Evolutionary conservation across 140 eudicot genomes (phyloP).

Genomic region (Senecio squalidus): DNA sequence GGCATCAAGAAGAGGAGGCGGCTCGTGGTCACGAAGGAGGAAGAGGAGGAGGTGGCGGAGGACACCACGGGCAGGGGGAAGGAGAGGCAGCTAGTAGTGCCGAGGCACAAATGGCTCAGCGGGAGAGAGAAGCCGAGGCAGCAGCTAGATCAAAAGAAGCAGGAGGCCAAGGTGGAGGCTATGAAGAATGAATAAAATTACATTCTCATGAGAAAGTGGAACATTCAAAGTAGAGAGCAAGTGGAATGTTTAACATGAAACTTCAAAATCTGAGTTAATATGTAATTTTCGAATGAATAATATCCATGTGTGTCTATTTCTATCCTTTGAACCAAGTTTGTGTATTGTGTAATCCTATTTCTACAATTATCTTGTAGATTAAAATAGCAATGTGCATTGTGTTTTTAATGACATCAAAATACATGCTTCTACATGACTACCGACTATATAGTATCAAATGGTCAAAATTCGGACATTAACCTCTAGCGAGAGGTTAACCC

Average conservation of each 20-base stretch:
- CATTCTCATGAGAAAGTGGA: not conserved
- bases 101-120: not conserved
- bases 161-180: slow-evolving; percentile 6
- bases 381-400: no score
- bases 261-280: not conserved
- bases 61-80: not conserved
- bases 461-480: no score
- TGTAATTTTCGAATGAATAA: not conserved
- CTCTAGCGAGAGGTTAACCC: no score
- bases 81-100: slow-evolving; percentile 9
- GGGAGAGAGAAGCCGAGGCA: slow-evolving; percentile 16
- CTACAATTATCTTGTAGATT: no score
- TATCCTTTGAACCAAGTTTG: not conserved
- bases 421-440: no score
- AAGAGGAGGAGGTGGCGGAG: slow-evolving; percentile 13
- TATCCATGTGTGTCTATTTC: not conserved
- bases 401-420: no score
- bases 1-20: slow-evolving; percentile 15
- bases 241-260: not conserved
- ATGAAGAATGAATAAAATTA: not conserved
- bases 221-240: not conserved
- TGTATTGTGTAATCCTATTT: no score
- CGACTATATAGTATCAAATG: no score
- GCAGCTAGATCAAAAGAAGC: not conserved
- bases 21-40: not conserved